Conservation (phyloP, 768 basidiomycete genomes). For the Nidularia pulvinata region DNA sequence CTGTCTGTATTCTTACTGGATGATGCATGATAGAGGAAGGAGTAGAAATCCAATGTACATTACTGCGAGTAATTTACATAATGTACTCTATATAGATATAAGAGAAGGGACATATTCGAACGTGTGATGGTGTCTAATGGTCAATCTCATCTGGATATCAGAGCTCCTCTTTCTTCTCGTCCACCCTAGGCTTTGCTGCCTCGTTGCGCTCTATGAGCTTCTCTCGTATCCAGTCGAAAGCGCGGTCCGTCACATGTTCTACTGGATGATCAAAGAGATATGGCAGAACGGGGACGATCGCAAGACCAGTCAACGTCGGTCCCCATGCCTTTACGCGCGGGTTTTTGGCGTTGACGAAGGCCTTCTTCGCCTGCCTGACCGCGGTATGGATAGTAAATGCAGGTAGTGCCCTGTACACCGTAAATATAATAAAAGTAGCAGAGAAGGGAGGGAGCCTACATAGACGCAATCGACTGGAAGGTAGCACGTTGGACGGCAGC, state of each 20-base stretch:
- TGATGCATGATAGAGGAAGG: not conserved
- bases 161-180: too few relatives aligned
- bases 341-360: constrained; percentile 59
- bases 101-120: too few relatives aligned
- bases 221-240: constrained; percentile 71
- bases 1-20: not conserved
- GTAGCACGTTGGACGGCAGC: constrained; percentile 75
- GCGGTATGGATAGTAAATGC: constrained; percentile 86
- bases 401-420: constrained; percentile 63
- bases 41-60: not conserved
- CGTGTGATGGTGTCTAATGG: too few relatives aligned
- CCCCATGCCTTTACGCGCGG: constrained; percentile 70
- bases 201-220: constrained; percentile 41
- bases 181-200: constrained; percentile 10
- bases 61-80: not conserved
- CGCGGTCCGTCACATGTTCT: constrained; percentile 64
- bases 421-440: constrained; percentile 4
- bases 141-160: too few relatives aligned
- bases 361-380: constrained; percentile 71
- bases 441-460: constrained; percentile 42
- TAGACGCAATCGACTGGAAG: constrained; percentile 83
- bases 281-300: constrained; percentile 73
- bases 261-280: constrained; percentile 83
- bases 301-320: constrained; percentile 72
- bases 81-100: not conserved